phyloP scores from a whole-genome alignment of 2,329 filamentous ascomycete species.

The Cladosporium sp. region DNA sequence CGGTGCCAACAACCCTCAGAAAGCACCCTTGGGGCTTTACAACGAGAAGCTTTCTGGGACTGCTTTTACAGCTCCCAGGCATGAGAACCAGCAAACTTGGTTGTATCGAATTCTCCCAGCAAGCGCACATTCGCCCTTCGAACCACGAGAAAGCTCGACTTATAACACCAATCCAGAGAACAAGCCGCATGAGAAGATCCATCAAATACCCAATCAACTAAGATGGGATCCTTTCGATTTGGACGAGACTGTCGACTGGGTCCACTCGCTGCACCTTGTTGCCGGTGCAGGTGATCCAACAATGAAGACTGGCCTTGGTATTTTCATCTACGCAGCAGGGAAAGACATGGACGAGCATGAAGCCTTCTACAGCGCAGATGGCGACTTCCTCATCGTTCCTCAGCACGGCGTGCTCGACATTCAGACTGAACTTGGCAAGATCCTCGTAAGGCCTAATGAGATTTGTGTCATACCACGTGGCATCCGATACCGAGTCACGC shows the following conservation, averaged over 20 bases:
- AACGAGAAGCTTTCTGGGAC: slow-evolving; percentile 66
- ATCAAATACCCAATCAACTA: slow-evolving; percentile 75
- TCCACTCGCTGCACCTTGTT: slow-evolving; percentile 65
- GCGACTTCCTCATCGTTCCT: slow-evolving; percentile 62
- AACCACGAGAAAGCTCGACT: slow-evolving; percentile 44
- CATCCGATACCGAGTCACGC: slow-evolving; percentile 58
- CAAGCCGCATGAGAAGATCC: slow-evolving; percentile 54
- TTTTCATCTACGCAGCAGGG: slow-evolving; percentile 75
- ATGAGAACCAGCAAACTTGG: slow-evolving; percentile 57
- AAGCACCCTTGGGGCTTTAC: slow-evolving; percentile 73
- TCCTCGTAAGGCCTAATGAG: slow-evolving; percentile 65
- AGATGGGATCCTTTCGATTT: slow-evolving; percentile 77
- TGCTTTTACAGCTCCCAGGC: slow-evolving; percentile 55
- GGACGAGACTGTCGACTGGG: slow-evolving; percentile 64
- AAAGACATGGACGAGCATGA: slow-evolving; percentile 69
- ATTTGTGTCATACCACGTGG: slow-evolving; percentile 63
- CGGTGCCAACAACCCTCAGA: slow-evolving; percentile 77
- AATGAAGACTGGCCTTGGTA: slow-evolving; percentile 73
- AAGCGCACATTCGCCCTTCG: slow-evolving; percentile 54
- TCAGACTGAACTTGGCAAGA: slow-evolving; percentile 62
- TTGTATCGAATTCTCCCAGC: slow-evolving; percentile 55
- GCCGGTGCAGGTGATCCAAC: slow-evolving; percentile 76
- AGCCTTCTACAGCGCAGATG: slow-evolving; percentile 79
- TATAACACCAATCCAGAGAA: slow-evolving; percentile 50
- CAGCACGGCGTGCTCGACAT: slow-evolving; percentile 64